Evolutionary conservation across 768 basidiomycete genomes (phyloP), one percentile per base, ranked within the genome.

Genomic region (Kwoniella europaea): DNA sequence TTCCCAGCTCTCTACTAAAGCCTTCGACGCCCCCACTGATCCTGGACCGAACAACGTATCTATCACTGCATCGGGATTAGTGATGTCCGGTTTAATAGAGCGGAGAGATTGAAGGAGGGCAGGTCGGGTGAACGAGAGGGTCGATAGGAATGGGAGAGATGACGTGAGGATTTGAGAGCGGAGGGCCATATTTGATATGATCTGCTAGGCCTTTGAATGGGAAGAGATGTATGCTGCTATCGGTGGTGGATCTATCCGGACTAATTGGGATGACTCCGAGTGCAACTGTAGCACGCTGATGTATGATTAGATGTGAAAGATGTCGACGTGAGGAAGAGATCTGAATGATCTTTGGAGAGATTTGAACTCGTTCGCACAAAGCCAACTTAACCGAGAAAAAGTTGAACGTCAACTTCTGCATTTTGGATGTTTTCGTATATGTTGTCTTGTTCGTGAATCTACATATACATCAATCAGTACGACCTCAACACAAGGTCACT

Each of bases 91-190:
- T 4, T 68, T 76, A 1, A 78, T 22, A 2, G 58, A 35, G 41
- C 69, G 67, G 0, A 80, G 68, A 2, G 79, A 64, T 52, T 58
- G 46, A 2, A 71, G n/a, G 18, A 80, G 73, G 20, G 77, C 68
- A 27, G 71, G 68, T 5, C 74, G 77, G 18, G 79, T 77, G 73
- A 80, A 80, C 1, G 79, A 80, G 53, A 78, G 74, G 4, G 67
- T 68, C 0, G 75, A 66, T 22, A 80, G 64, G 9, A 74, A 71
- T 5, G 77, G 77, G 0, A 80, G 64, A 5, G 79, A 66, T 20
- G 72, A 62, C 3, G 55, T 50, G 7, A 80, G 71, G 53, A 80
- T 75, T 43, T 63, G 75, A 9, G 72, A 54, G 7, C 77, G 72
- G 29, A 80, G 70, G 1, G 77, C 72, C 77, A 80, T 80, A 42